A percentile compares a stretch with the other conserved stretches of the same genome.
phyloP scores from a whole-genome alignment of 306 rosid genomes.

The Gastrolobium bilobum region DNA sequence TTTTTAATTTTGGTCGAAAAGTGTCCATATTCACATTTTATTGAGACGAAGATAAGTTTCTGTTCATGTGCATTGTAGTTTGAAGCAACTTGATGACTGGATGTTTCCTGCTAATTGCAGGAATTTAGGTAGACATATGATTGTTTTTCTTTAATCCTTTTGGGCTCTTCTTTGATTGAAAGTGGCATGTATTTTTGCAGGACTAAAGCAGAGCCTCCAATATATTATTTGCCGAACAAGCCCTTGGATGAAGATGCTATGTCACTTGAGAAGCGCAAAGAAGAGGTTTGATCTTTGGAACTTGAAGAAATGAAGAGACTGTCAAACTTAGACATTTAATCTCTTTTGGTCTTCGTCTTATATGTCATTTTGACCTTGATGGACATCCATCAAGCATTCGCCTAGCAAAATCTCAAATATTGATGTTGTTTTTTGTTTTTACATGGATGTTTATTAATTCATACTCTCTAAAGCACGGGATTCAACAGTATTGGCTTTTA shows the following conservation, averaged over 20 bases:
- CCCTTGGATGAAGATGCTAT: conserved; percentile 74
- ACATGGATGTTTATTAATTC: conserved; percentile 17
- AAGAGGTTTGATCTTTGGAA: conserved; percentile 67
- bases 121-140: conserved; percentile 55
- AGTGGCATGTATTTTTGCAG: conserved; percentile 62
- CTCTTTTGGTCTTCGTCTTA: conserved; percentile 40
- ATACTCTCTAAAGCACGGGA: background rate
- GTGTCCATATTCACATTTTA: conserved; percentile 99
- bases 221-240: conserved; percentile 90
- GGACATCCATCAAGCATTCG: background rate
- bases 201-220: conserved; percentile 94
- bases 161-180: conserved; percentile 42
- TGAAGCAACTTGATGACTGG: conserved; percentile 76
- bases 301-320: background rate
- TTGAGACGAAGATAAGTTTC: conserved; percentile 99
- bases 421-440: conserved; percentile 16
- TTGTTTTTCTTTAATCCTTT: conserved; percentile 19
- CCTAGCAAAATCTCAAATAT: background rate
- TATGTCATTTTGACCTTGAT: background rate
- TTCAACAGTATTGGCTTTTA: conserved; percentile 26
- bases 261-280: conserved; percentile 70
- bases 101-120: conserved; percentile 62
- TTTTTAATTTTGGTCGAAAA: conserved; percentile 97
- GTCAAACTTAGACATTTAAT: conserved; percentile 18
- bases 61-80: conserved; percentile 76